Base-by-base conservation (phyloP, 345 rosid species). In the Salix brachista region DNA sequence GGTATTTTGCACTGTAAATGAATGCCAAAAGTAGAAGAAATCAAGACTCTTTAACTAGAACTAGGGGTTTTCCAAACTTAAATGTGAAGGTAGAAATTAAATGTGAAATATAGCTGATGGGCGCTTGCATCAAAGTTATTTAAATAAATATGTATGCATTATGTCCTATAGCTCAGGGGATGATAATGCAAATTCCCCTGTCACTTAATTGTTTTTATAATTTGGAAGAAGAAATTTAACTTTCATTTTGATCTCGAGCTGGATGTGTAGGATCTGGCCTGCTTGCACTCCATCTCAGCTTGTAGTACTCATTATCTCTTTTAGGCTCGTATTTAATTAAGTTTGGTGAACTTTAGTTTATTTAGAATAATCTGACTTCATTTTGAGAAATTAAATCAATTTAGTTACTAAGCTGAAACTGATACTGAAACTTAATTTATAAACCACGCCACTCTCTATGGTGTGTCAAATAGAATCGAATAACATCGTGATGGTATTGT, bases 1-100 rank as follows among this genome's bases (percentile, higher is more conserved):
- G 98, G 99, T 96, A 69, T 71, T 68, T 61, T 75, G 19, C 4
- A 1, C 34, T 32, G 28, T n/a, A 50, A 76, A 48, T 70, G 25
- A 56, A 18, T 32, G 2, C 26, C 19, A 2, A 32, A 16, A n/a
- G 11, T 13, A 34, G 70, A 41, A 39, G 4, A 72, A 21, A 39
- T 41, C 7, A 16, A 60, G 13, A 17, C 58, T 60, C 52, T 25
- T 17, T 5, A 66, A 58, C 34, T 52, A 65, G 36, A 58, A 58
- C 28, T 23, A 25, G 18, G 46, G 37, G 39, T 21, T 42, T 25
- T 37, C 32, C 21, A 74, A 28, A 26, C n/a, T 25, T 34, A 17
- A 10, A 30, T 28, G 23, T 8, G 7, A 41, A 14, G 19, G 28
- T 62, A 73, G 32, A 61, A 61, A 52, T 41, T 58, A n/a, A 4